Evolutionary conservation across 2,329 filamentous ascomycete species (phyloP), one percentile per base, ranked within the genome.

Genomic region (Ceratocystis ficicola): DNA sequence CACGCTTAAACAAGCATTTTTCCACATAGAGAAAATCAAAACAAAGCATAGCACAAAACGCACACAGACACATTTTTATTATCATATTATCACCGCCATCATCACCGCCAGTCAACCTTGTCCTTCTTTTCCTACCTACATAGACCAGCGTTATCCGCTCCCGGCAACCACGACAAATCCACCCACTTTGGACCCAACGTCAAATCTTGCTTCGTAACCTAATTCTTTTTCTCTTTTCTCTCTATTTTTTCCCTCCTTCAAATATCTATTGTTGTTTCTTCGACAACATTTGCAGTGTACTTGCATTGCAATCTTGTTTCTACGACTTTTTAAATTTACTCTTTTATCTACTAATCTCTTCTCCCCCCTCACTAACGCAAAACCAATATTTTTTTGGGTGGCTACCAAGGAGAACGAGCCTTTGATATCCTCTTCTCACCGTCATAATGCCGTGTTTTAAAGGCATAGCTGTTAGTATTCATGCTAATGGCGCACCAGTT

Each of bases 401-500:
- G 17, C 28, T 10, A 52, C 20, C 48, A 52, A 52, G 48, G 48
- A 52, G 48, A 28, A 52, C 22, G 48, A 52, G 48, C 15, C 3
- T 17, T 59, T 12, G 3, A 30, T 36, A 32, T 5, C 3, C 28
- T 59, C 25, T 36, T 36, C 55, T 36, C 55, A 59, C 8, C 55
- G 55, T 30, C 12, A 82, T 74, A 74, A 85, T 85, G 94, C 94
- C 94, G 80, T 97, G 92, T 85, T 99, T 97, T 81, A 95, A 97
- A 81, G 94, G 94, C 77, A 91, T 99, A 78, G 93, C 94, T 72
- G 93, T 97, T 75, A 95, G 90, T 83, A 95, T 97, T 76, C 94
- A 99, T 79, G 83, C 85, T 67, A 86, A 86, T 74, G 83, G 82
- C 69, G 80, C 90, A 71, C 92, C 94, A 70, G 85, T 99, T 70